These are phyloP conservation scores for Biscogniauxia sp. DNA, from an alignment of 2,329 filamentous ascomycete species.

Conservation along the genomic window DNA sequence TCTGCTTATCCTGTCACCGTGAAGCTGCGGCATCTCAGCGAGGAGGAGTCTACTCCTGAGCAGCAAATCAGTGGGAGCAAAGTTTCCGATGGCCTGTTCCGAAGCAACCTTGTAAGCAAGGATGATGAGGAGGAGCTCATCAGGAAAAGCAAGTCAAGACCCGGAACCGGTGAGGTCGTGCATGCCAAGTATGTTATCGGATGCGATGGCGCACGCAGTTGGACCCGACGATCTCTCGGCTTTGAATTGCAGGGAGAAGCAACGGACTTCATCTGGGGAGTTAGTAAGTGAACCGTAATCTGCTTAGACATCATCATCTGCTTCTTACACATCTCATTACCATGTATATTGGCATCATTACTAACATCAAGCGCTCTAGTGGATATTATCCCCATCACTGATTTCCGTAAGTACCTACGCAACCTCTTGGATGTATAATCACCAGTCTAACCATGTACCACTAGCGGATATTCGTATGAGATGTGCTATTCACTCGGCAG, in stretches of 20 bases:
- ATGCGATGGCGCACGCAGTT: slow-evolving; percentile 26
- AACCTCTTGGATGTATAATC: not conserved
- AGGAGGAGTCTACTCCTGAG: slow-evolving; percentile 54
- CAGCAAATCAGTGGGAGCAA: slow-evolving; percentile 37
- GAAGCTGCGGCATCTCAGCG: slow-evolving; percentile 53
- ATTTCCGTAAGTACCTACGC: slow-evolving; percentile 41
- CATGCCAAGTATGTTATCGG: slow-evolving; percentile 31
- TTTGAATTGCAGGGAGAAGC: slow-evolving; percentile 52
- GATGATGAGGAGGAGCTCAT: slow-evolving; percentile 56
- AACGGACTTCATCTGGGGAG: slow-evolving; percentile 47
- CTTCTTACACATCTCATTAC: not conserved
- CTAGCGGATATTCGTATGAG: slow-evolving; percentile 49
- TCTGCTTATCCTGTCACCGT: slow-evolving; percentile 61
- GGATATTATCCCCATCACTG: slow-evolving; percentile 18
- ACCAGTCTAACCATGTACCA: slow-evolving; percentile 1
- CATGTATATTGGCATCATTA: no score
- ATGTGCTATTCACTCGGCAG: slow-evolving; percentile 51
- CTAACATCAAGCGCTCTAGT: not conserved
- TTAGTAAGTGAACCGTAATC: slow-evolving; percentile 13
- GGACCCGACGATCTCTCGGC: slow-evolving; percentile 21
- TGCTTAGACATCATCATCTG: not conserved
- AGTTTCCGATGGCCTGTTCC: slow-evolving; percentile 54
- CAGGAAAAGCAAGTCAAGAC: slow-evolving; percentile 23
- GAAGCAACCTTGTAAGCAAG: slow-evolving; percentile 52
- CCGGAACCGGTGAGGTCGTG: slow-evolving; percentile 30